Conservation (phyloP, 331 rosid species). For the Malus hybrid region DNA sequence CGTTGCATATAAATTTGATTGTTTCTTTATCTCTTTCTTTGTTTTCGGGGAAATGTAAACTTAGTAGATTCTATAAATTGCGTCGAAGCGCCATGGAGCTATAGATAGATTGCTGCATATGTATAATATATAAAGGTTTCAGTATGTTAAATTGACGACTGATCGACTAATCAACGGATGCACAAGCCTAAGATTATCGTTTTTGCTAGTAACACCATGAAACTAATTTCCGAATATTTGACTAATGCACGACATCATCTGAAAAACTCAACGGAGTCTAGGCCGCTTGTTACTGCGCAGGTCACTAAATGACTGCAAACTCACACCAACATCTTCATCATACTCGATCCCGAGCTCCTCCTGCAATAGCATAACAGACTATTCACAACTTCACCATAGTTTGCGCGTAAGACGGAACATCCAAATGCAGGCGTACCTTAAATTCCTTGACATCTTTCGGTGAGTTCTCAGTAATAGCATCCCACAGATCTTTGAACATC, state of each 20-base stretch:
- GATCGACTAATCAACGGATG: neutral
- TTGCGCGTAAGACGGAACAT: neutral
- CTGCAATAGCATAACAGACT: slow-evolving; percentile 28
- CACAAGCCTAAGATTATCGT: neutral
- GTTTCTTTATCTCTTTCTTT: neutral
- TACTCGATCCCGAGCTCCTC: slow-evolving; percentile 87
- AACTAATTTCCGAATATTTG: slow-evolving; percentile 6
- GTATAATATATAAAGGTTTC: neutral
- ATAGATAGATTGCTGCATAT: neutral
- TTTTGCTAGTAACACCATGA: slow-evolving; percentile 8
- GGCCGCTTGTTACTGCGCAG: slow-evolving; percentile 42
- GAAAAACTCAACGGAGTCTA: slow-evolving; percentile 40
- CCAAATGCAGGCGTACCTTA: slow-evolving; percentile 36
- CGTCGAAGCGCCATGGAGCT: no score
- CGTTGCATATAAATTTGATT: neutral
- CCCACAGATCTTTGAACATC: slow-evolving; percentile 93
- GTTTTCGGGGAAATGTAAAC: neutral
- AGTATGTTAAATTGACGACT: neutral
- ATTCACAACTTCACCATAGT: neutral
- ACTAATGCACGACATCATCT: slow-evolving; percentile 3
- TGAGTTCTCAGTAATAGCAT: slow-evolving; percentile 80
- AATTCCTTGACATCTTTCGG: slow-evolving; percentile 82
- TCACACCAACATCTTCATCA: slow-evolving; percentile 71
- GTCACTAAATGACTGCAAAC: slow-evolving; percentile 56
- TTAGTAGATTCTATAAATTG: no score